Conservation (phyloP, 768 basidiomycete species). For the Termitomyces sp. region DNA sequence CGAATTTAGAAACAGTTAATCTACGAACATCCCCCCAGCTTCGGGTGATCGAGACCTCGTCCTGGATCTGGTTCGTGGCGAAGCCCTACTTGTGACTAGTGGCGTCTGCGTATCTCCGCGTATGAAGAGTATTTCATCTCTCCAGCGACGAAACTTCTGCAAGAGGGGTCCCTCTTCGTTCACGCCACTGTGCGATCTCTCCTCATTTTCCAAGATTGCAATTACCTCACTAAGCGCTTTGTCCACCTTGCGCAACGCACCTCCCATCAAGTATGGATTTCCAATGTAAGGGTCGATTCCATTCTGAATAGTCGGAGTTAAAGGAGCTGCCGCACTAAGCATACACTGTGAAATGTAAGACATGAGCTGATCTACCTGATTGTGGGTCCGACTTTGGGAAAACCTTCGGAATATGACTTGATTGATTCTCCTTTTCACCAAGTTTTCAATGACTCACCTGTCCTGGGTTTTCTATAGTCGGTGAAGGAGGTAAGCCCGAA, state of each 20-base stretch:
- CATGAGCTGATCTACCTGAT: slow-evolving; percentile 20
- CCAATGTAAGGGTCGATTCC: slow-evolving; percentile 27
- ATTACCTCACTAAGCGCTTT: slow-evolving; percentile 37
- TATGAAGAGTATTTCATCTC: slow-evolving; percentile 31
- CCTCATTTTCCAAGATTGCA: slow-evolving; percentile 37
- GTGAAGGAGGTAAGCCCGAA: slow-evolving; percentile 34
- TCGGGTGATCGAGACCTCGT: slow-evolving; percentile 13
- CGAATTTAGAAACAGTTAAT: slow-evolving; percentile 11
- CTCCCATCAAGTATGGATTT: slow-evolving; percentile 42
- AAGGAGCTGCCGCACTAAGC: slow-evolving; percentile 8
- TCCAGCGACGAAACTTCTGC: slow-evolving; percentile 36
- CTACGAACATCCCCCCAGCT: slow-evolving; percentile 28
- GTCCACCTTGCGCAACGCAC: slow-evolving; percentile 38
- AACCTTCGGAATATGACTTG: slow-evolving; percentile 25
- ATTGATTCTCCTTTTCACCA: not conserved
- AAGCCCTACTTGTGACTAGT: slow-evolving; percentile 2
- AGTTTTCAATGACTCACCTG: slow-evolving; percentile 20
- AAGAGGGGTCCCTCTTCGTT: slow-evolving; percentile 27
- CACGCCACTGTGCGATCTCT: slow-evolving; percentile 26
- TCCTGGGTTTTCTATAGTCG: slow-evolving; percentile 41
- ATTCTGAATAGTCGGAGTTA: slow-evolving; percentile 15
- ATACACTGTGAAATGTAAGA: not conserved
- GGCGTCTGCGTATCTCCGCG: slow-evolving; percentile 16
- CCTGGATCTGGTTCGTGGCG: slow-evolving; percentile 5
- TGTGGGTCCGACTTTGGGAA: slow-evolving; percentile 39